Evolutionary conservation across 2,329 filamentous ascomycete species (phyloP), one percentile per base, ranked within the genome.

Genomic region (Scedosporium aurantiacum): DNA sequence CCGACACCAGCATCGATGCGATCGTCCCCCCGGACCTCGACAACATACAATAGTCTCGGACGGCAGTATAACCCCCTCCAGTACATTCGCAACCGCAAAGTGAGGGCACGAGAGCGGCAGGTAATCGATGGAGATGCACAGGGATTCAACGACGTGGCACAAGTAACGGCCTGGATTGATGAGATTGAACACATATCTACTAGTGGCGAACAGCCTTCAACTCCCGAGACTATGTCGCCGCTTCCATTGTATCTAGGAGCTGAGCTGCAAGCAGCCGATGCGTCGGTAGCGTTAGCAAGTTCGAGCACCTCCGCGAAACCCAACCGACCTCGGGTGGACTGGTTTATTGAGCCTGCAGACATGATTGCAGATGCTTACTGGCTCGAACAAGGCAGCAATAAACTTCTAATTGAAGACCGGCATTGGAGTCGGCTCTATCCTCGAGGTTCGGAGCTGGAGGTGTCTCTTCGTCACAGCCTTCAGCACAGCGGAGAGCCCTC

Each of bases 51-150:
- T 58, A 75, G 66, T 62, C 72, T 87, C 6, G 88, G 89, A 4
- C 86, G 92, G 60, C 75, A 79, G 2, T 97, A 97, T 71, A 96
- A 99, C 70, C 94, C 93, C 4, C 75, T 99, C 25, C 94, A 97
- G 72, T 91, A 91, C 67, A 89, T 97, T 61, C 87, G 94, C 21
- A 97, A 99, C 70, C 83, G 93, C 57, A 93, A 92, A 70, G 83
- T 94, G 12, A 82, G 94, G 64, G 87, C 88, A 27, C 83, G 92
- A 16, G 90, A 95, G 73, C 83, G 90, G 47, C 86, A 83, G 65
- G 75, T 82, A 0, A 86, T 96, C 40, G 84, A 94, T 67, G 85
- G 89, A 16, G 85, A 90, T 64, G 79, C 80, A 1, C 86, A 89
- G 66, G 90, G 89, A 1, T 97, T 95, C 76, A 80, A 83, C 45